These are phyloP conservation scores for Clarireedia paspali DNA, from an alignment of 2,329 filamentous ascomycete species.

Conservation along the genomic window DNA sequence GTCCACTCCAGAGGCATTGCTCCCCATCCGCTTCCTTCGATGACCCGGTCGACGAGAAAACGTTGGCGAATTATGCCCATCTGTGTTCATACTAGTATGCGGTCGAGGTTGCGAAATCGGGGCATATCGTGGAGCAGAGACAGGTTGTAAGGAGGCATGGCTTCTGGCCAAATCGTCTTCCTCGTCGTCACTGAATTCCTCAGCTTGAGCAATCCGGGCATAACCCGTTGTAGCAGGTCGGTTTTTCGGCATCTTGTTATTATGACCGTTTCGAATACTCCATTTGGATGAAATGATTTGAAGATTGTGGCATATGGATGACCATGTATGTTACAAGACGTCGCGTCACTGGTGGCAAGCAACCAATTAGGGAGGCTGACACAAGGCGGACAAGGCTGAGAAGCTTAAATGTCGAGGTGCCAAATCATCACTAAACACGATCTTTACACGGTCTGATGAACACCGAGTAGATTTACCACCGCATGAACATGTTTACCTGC, in stretches of 20 bases:
- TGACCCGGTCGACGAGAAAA: conserved; percentile 35
- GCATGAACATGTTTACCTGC: too few species aligned
- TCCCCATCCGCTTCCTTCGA: conserved; percentile 44
- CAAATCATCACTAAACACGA: conserved; percentile 2
- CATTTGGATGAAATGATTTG: conserved; percentile 1
- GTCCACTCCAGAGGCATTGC: conserved; percentile 81
- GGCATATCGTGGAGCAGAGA: conserved; percentile 54
- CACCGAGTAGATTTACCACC: too few species aligned
- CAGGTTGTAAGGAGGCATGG: conserved; percentile 46
- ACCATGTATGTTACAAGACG: conserved; percentile 5
- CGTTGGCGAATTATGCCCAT: conserved; percentile 31
- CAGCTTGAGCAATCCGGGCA: conserved; percentile 75
- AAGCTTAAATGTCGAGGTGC: not conserved
- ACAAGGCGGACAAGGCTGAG: conserved; percentile 4
- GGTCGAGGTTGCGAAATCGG: conserved; percentile 54
- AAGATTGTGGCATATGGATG: not conserved
- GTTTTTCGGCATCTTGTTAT: conserved; percentile 23
- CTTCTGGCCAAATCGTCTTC: conserved; percentile 51
- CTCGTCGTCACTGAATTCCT: conserved; percentile 54
- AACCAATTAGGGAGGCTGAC: conserved; percentile 1
- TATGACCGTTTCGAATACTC: not conserved
- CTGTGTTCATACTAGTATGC: conserved; percentile 51
- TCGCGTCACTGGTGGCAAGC: conserved; percentile 1
- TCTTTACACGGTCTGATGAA: not conserved
- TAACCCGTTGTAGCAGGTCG: conserved; percentile 70